phyloP scores from a whole-genome alignment of 139 green algal genomes.

The Coelastrella sp. region DNA sequence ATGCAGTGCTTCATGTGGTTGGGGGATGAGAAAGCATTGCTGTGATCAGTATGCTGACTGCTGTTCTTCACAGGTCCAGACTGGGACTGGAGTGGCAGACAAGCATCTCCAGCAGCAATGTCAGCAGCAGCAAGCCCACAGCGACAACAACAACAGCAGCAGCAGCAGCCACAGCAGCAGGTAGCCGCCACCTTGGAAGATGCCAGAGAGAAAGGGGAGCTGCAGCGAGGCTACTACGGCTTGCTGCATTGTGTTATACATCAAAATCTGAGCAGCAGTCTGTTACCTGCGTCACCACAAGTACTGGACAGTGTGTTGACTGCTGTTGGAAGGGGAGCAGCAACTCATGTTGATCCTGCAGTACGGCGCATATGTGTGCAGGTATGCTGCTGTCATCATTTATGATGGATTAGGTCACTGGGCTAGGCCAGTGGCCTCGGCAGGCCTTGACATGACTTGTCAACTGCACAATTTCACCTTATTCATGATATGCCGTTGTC shows the following conservation, averaged over 20 bases:
- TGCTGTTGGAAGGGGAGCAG: slow-evolving; percentile 59
- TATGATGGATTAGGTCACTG: no score
- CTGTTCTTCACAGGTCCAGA: no score
- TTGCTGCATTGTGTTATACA: slow-evolving; percentile 70
- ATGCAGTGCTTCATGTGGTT: no score
- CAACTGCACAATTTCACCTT: no score
- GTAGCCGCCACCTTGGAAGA: slow-evolving; percentile 74
- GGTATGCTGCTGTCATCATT: slow-evolving; percentile 40
- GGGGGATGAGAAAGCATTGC: no score
- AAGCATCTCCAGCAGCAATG: slow-evolving; percentile 45
- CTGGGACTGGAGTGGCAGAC: slow-evolving; percentile 86
- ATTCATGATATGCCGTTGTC: no score
- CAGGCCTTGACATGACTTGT: no score
- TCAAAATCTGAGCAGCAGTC: slow-evolving; percentile 42
- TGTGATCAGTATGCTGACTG: no score
- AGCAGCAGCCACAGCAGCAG: slow-evolving; percentile 25
- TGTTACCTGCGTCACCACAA: slow-evolving; percentile 52
- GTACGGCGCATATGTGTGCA: slow-evolving; percentile 73
- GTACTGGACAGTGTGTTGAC: slow-evolving; percentile 69
- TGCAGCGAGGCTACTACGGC: slow-evolving; percentile 84
- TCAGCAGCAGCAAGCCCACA: slow-evolving; percentile 26
- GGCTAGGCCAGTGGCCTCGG: no score
- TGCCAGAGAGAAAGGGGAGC: slow-evolving; percentile 73
- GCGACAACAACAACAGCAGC: slow-evolving; percentile 27
- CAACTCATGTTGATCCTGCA: slow-evolving; percentile 72